Evolutionary conservation across 805 yeast species (phyloP).

Genomic region (baker's yeast (Saccharomyces cerevisiae)): DNA sequence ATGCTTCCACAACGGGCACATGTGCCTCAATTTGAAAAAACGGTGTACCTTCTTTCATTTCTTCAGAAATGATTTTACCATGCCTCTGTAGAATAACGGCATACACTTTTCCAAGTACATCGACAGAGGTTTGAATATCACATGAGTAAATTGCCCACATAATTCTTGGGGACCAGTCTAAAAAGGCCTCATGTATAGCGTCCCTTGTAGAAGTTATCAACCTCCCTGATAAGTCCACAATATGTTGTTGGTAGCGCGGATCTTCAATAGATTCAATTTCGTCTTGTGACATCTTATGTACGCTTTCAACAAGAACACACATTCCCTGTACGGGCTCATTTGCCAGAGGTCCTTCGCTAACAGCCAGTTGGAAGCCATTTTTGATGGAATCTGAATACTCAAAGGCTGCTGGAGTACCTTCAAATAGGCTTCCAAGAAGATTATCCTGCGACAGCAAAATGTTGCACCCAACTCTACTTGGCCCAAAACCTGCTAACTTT

Average conservation of each 20-base stretch:
- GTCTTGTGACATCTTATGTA: conserved; percentile 27
- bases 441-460: conserved; percentile 42
- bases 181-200: conserved; percentile 57
- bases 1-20: conserved; percentile 90
- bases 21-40: conserved; percentile 80
- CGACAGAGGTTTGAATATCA: conserved; percentile 91
- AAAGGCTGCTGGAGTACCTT: conserved; percentile 16
- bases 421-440: conserved; percentile 31
- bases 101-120: conserved; percentile 90
- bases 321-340: conserved; percentile 84
- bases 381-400: conserved; percentile 55
- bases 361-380: conserved; percentile 80
- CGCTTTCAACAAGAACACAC: conserved; percentile 42
- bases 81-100: conserved; percentile 85
- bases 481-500: conserved; percentile 62
- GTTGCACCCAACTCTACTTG: conserved; percentile 68
- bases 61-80: conserved; percentile 82
- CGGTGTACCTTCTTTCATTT: conserved; percentile 97
- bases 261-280: conserved; percentile 21
- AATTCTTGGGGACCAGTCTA: conserved; percentile 81
- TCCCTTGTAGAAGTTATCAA: conserved; percentile 67
- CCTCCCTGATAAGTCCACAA: conserved; percentile 56
- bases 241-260: conserved; percentile 22
- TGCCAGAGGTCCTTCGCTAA: conserved; percentile 78
- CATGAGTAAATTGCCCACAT: conserved; percentile 90